phyloP scores from a whole-genome alignment of 1,284 basidiomycete species.

The Leccinum fuscescens region DNA sequence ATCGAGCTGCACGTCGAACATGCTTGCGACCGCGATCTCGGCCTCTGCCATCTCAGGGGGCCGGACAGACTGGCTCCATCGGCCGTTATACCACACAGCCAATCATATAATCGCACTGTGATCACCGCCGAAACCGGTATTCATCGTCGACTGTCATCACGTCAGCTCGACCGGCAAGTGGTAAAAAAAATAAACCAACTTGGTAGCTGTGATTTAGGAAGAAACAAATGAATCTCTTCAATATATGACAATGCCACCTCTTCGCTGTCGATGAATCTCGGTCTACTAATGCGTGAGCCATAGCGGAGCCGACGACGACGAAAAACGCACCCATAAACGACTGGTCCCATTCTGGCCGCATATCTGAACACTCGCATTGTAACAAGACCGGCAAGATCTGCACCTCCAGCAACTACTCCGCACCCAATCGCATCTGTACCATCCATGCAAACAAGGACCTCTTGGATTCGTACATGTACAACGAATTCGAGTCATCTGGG shows the following conservation, averaged over 20 bases:
- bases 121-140: too few relatives aligned
- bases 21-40: too few relatives aligned
- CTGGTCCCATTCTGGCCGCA: constrained; percentile 71
- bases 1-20: too few relatives aligned
- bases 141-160: constrained; percentile 39
- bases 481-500: constrained; percentile 81
- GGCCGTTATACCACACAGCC: too few relatives aligned
- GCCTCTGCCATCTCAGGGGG: too few relatives aligned
- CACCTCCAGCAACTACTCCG: constrained; percentile 52
- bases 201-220: constrained; percentile 78
- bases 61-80: too few relatives aligned
- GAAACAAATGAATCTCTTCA: constrained; percentile 75
- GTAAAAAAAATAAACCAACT: constrained; percentile 26
- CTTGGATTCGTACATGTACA: constrained; percentile 91
- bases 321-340: too few relatives aligned
- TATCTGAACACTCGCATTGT: constrained; percentile 85
- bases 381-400: constrained; percentile 78
- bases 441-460: constrained; percentile 80
- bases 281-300: constrained; percentile 45
- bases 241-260: constrained; percentile 64
- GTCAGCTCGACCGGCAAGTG: background rate
- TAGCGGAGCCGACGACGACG: background rate
- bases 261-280: constrained; percentile 70
- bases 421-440: constrained; percentile 40
- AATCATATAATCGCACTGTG: too few relatives aligned